These are phyloP conservation scores for Puccinia coronata DNA, from an alignment of 1,284 basidiomycete genomes.

Conservation along the genomic window DNA sequence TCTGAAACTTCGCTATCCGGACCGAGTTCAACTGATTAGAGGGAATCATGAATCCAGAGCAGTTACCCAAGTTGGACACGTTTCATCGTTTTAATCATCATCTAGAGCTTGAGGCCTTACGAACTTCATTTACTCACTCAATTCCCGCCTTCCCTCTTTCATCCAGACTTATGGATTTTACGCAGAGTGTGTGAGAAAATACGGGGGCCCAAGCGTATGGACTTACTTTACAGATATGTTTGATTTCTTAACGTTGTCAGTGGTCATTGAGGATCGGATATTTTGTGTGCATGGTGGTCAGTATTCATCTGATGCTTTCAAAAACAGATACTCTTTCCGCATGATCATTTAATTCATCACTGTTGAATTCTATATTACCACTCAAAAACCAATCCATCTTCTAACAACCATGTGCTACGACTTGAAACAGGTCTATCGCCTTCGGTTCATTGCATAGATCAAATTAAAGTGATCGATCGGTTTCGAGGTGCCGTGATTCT, in stretches of 20 bases:
- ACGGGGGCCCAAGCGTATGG: conserved; percentile 94
- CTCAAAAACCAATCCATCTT: not conserved
- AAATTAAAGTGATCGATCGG: conserved; percentile 98
- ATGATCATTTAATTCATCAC: not conserved
- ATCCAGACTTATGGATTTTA: conserved; percentile 97
- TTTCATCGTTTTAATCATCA: conserved; percentile 50
- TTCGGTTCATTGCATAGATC: conserved; percentile 97
- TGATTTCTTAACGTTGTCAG: conserved; percentile 94
- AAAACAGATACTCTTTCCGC: not conserved
- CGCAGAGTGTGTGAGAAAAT: conserved; percentile 96
- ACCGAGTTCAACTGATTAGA: conserved; percentile 92
- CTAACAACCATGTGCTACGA: not conserved
- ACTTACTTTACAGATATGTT: conserved; percentile 99
- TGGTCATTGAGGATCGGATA: conserved; percentile 98
- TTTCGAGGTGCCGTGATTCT: conserved; percentile 72
- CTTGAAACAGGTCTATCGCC: conserved; percentile 76
- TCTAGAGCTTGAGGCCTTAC: conserved; percentile 52
- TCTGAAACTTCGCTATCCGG: conserved; percentile 93
- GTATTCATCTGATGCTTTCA: conserved; percentile 52
- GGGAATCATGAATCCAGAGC: conserved; percentile 98
- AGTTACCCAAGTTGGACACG: conserved; percentile 78
- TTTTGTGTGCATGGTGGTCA: conserved; percentile 97
- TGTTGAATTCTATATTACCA: not conserved
- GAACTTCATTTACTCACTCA: conserved; percentile 41
- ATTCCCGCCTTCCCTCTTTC: not conserved